Evolutionary conservation across 306 rosid species (phyloP), one percentile per base, ranked within the genome.

Genomic region (Arachis hypogaea): DNA sequence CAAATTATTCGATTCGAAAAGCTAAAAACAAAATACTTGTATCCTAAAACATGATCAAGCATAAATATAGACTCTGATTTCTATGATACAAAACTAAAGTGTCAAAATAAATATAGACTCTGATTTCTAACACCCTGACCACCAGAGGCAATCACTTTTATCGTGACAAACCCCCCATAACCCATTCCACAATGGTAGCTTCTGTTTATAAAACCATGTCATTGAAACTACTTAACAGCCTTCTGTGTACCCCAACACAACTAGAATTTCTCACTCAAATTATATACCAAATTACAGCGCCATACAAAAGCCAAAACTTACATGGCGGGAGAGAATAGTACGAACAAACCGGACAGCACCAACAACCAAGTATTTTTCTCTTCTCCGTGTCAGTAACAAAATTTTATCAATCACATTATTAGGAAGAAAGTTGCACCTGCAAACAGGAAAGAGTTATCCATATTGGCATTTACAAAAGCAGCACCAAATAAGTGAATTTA

Each of bases 291-390:
- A 45, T 18, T 55, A 43, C 4, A 44, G 66, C 45, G 51, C 65
- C 49, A 33, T 69, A 68, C 47, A 82, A 51, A 63, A n/a, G 52
- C 56, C 41, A 75, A 46, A 14, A 78, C 92, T 82, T 82, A 94
- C 98, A 85, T 86, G 92, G 73, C 97, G 93, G 44, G 91, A 81
- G 38, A 94, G 97, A 70, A 88, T 86, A 50, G 97, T 88, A 43
- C 98, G 97, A 70, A 94, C 81, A 81, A 93, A 93, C 58, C 98
- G 97, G 56, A 94, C 89, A 78, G 96, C 97, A 38, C 96, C 97
- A 86, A 89, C 97, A 80, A 91, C 94, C 45, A 94, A 79, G 78
- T 89, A 94, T 58, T 80, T 91, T 75, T 94, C 98, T 72, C 85
- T 85, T 88, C 94, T 89, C 58, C 43, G 82, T 52, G 97, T 84